Evolutionary conservation across 345 rosid species (phyloP).

Genomic region (Eucalyptus coolabah): DNA sequence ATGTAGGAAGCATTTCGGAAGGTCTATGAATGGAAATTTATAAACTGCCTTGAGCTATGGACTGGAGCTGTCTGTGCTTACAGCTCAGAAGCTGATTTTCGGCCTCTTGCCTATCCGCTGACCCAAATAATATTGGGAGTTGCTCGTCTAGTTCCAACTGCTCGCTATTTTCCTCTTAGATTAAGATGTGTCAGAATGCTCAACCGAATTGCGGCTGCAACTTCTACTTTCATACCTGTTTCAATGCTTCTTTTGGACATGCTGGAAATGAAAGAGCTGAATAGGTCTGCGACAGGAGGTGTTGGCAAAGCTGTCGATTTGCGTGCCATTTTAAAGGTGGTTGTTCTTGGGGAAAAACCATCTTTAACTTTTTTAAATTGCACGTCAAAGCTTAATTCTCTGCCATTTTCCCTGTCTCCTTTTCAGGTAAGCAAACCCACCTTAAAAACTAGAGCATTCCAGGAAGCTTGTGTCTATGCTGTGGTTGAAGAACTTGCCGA

Average conservation of each 20-base stretch:
- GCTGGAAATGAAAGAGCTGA: slow-evolving; percentile 95
- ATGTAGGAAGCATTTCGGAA: slow-evolving; percentile 77
- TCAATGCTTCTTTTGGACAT: slow-evolving; percentile 88
- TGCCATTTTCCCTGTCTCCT: not conserved
- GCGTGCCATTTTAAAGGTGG: slow-evolving; percentile 64
- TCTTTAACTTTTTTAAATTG: not conserved
- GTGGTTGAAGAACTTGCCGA: slow-evolving; percentile 83
- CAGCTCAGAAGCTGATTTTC: slow-evolving; percentile 59
- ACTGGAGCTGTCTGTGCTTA: slow-evolving; percentile 83
- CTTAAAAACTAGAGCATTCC: slow-evolving; percentile 85
- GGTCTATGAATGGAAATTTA: slow-evolving; percentile 96
- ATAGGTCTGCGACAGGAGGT: slow-evolving; percentile 76
- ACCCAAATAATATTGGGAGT: slow-evolving; percentile 83
- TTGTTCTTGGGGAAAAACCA: not conserved
- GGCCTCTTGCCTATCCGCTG: slow-evolving; percentile 86
- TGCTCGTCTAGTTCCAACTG: slow-evolving; percentile 87
- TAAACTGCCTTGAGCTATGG: slow-evolving; percentile 96
- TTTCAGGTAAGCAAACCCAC: slow-evolving; percentile 68
- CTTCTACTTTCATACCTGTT: slow-evolving; percentile 77
- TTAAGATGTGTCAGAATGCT: slow-evolving; percentile 90
- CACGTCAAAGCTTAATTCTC: not conserved
- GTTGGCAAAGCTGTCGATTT: slow-evolving; percentile 84
- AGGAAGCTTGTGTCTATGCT: slow-evolving; percentile 84
- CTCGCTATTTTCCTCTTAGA: slow-evolving; percentile 88
- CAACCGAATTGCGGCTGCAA: slow-evolving; percentile 65